Percentiles rank a stretch among this genome's conserved stretches.
phyloP scores from a whole-genome alignment of 495 filamentous ascomycete species.

The Poronia punctata region DNA sequence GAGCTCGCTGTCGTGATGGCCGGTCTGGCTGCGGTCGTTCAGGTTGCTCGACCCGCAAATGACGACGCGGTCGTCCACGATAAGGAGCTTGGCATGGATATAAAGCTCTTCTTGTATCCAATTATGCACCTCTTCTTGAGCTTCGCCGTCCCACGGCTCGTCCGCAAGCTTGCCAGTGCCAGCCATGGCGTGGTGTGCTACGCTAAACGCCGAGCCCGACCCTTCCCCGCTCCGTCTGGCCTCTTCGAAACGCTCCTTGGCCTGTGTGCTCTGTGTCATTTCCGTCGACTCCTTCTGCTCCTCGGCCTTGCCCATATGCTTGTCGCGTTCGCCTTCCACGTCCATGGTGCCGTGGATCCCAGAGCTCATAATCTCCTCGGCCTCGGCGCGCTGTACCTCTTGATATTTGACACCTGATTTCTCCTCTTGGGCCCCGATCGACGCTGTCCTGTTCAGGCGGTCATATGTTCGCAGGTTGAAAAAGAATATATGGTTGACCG shows the following conservation, averaged over 20 bases:
- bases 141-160: slow-evolving; percentile 64
- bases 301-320: slow-evolving; percentile 31
- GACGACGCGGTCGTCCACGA: slow-evolving; percentile 73
- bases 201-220: slow-evolving; percentile 52
- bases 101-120: slow-evolving; percentile 95
- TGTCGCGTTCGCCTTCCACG: slow-evolving; percentile 29
- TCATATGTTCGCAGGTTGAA: slow-evolving; percentile 92
- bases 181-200: slow-evolving; percentile 78
- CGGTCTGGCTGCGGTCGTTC: slow-evolving; percentile 89
- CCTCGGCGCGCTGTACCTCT: slow-evolving; percentile 77
- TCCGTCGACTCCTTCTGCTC: slow-evolving; percentile 43
- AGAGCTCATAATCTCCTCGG: slow-evolving; percentile 75
- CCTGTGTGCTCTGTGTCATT: slow-evolving; percentile 44
- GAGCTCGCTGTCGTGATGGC: slow-evolving; percentile 87
- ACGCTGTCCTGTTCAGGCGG: slow-evolving; percentile 72
- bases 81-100: slow-evolving; percentile 81
- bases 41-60: slow-evolving; percentile 88
- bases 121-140: slow-evolving; percentile 68
- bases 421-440: slow-evolving; percentile 62
- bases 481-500: slow-evolving; percentile 73
- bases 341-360: slow-evolving; percentile 56
- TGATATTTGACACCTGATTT: slow-evolving; percentile 74
- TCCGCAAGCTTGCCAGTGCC: slow-evolving; percentile 56
- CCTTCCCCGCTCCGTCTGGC: slow-evolving; percentile 40
- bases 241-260: slow-evolving; percentile 60